A percentile compares a stretch with the other conserved stretches of the same genome.
phyloP scores from a whole-genome alignment of 108 stramenopile genomes.

The Cyclotella baltica region DNA sequence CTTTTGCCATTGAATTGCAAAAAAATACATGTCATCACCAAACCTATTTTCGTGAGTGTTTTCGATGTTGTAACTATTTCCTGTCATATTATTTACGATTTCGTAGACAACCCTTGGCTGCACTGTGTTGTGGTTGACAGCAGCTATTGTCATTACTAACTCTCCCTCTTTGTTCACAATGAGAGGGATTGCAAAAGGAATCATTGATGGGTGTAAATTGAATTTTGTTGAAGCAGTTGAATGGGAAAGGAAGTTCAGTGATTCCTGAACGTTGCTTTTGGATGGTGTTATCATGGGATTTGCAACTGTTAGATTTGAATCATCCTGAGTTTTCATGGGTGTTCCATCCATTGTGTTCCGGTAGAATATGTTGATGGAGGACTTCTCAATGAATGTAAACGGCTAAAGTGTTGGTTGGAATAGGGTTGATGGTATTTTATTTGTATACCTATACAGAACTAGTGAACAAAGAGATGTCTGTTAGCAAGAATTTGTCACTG shows the following conservation, averaged over 20 bases:
- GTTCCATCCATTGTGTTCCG: background rate
- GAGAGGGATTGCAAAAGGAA: background rate
- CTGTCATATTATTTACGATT: no score
- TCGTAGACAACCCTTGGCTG: constrained; percentile 19
- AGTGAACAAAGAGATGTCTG: background rate
- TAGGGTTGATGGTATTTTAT: constrained; percentile 1
- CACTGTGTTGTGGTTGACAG: constrained; percentile 19
- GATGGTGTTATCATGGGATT: background rate
- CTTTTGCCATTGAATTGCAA: no score
- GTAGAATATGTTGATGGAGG: background rate
- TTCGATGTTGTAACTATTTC: no score
- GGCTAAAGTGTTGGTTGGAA: background rate
- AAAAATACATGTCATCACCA: no score
- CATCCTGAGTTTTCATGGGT: background rate
- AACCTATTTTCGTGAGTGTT: no score
- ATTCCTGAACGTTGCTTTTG: background rate
- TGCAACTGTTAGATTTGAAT: constrained; percentile 1
- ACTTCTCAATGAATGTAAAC: constrained; percentile 1
- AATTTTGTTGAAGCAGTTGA: constrained; percentile 1
- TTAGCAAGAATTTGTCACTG: background rate
- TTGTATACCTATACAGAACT: background rate
- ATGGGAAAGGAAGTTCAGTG: background rate
- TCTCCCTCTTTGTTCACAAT: background rate
- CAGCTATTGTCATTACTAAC: constrained; percentile 16
- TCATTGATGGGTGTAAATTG: constrained; percentile 1